Percentiles rank a stretch among this genome's conserved stretches.
Conservation (phyloP, 1,284 basidiomycete species). For the Ganoderma boninense region DNA sequence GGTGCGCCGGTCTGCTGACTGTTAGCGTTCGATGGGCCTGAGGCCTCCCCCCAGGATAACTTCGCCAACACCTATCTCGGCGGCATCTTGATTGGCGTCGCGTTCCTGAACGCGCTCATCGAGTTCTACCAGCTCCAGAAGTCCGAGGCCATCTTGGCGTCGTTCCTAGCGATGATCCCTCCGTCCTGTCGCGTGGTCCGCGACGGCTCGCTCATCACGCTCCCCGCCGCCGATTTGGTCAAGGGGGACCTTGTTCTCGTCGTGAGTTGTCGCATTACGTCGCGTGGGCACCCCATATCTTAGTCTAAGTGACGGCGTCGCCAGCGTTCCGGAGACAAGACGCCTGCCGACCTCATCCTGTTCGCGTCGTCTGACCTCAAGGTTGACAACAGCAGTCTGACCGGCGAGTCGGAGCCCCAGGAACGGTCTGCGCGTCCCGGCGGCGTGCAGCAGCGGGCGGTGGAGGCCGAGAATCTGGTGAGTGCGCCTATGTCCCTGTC, state of each 20-base stretch:
- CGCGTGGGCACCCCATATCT: not conserved
- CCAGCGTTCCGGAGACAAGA: constrained; percentile 75
- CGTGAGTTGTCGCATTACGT: constrained; percentile 44
- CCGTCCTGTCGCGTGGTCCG: constrained; percentile 72
- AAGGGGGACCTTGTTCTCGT: constrained; percentile 75
- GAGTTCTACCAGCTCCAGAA: constrained; percentile 79
- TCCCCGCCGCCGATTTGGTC: constrained; percentile 72
- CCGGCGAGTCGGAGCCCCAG: constrained; percentile 75
- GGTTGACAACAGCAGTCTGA: constrained; percentile 75
- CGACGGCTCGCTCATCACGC: constrained; percentile 60
- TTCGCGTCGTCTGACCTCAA: constrained; percentile 70
- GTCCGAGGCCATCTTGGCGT: constrained; percentile 74
- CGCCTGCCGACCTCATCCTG: constrained; percentile 69
- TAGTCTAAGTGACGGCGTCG: not conserved
- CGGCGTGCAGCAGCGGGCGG: constrained; percentile 57
- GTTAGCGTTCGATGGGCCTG: not conserved
- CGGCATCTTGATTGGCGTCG: constrained; percentile 72
- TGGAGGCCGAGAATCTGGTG: constrained; percentile 73
- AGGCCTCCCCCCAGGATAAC: constrained; percentile 53
- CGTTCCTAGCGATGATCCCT: constrained; percentile 77
- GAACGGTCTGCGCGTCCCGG: constrained; percentile 58
- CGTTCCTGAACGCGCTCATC: constrained; percentile 74
- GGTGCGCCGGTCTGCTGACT: constrained; percentile 41
- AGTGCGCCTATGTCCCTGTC: constrained; percentile 24
- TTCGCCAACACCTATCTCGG: constrained; percentile 75